Percentiles rank a stretch among this genome's conserved stretches.
phyloP scores from a whole-genome alignment of 805 yeast species.

The Sporopachydermia quercuum region DNA sequence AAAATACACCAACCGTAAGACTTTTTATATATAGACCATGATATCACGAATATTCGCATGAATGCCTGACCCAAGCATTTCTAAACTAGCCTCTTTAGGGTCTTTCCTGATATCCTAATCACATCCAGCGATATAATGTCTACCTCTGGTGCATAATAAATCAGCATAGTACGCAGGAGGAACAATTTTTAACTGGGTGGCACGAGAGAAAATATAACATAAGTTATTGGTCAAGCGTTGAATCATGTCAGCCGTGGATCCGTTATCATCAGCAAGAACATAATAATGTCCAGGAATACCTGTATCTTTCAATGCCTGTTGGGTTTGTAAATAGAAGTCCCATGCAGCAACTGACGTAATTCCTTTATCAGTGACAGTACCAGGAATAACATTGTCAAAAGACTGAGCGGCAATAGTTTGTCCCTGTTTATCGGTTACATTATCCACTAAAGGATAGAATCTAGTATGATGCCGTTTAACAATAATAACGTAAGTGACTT shows the following conservation, averaged over 20 bases:
- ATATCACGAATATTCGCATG: not conserved
- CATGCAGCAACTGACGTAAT: slow-evolving; percentile 18
- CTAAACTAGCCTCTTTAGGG: not conserved
- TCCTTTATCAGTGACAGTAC: slow-evolving; percentile 19
- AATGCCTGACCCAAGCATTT: not conserved
- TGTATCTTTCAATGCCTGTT: slow-evolving; percentile 21
- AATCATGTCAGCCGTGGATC: slow-evolving; percentile 15
- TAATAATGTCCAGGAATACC: slow-evolving; percentile 21
- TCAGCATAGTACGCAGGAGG: slow-evolving; percentile 21
- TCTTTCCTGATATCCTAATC: not conserved
- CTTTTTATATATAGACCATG: not conserved
- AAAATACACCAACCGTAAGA: no score
- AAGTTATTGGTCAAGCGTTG: slow-evolving; percentile 17
- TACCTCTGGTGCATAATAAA: slow-evolving; percentile 18
- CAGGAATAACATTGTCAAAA: slow-evolving; percentile 15
- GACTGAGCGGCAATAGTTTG: slow-evolving; percentile 12
- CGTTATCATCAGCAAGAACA: slow-evolving; percentile 18
- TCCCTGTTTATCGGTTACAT: slow-evolving; percentile 7
- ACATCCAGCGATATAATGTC: not conserved
- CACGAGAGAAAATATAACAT: slow-evolving; percentile 18
- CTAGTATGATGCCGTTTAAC: slow-evolving; percentile 17
- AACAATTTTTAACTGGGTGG: slow-evolving; percentile 19
- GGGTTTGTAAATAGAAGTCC: slow-evolving; percentile 19
- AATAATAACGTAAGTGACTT: slow-evolving; percentile 15
- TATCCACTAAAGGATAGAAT: slow-evolving; percentile 17